A percentile compares a stretch with the other conserved stretches of the same genome.
Conservation (phyloP, 352 stramenopile genomes). For the Globisporangium cystogenes region DNA sequence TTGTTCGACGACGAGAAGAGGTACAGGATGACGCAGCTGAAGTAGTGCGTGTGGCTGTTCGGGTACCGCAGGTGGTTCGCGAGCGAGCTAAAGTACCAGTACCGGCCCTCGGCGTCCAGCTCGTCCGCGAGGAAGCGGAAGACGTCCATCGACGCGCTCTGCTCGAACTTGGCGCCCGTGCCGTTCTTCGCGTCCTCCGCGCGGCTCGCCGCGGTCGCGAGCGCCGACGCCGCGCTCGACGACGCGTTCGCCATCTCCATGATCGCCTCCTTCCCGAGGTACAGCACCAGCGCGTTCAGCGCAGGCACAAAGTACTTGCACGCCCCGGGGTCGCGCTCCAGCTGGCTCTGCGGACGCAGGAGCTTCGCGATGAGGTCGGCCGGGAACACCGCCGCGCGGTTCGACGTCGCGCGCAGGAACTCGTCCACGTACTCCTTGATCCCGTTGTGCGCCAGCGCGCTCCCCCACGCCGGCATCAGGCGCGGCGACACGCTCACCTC, state of each 20-base stretch:
- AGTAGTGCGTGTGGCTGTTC: slow-evolving; percentile 99
- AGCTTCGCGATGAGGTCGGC: slow-evolving; percentile 75
- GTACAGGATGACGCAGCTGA: slow-evolving; percentile 98
- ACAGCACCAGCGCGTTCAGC: slow-evolving; percentile 89
- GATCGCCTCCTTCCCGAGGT: slow-evolving; percentile 83
- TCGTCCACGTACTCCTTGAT: slow-evolving; percentile 95
- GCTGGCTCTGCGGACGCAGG: slow-evolving; percentile 43
- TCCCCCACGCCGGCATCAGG: slow-evolving; percentile 93
- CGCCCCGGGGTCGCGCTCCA: slow-evolving; percentile 59
- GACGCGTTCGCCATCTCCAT: slow-evolving; percentile 62
- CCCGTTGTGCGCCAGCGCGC: slow-evolving; percentile 85
- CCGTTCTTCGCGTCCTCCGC: slow-evolving; percentile 20
- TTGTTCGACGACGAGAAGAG: slow-evolving; percentile 97
- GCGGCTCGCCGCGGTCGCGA: slow-evolving; percentile 3
- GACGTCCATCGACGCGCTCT: slow-evolving; percentile 89
- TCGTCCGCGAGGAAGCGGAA: slow-evolving; percentile 96
- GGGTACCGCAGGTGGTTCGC: slow-evolving; percentile 99
- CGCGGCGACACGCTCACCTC: slow-evolving; percentile 94
- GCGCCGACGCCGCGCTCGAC: slow-evolving; percentile 7
- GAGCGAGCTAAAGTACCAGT: slow-evolving; percentile 98
- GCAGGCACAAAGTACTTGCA: slow-evolving; percentile 92
- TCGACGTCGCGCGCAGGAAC: slow-evolving; percentile 89
- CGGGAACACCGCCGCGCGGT: slow-evolving; percentile 86
- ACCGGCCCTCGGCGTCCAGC: slow-evolving; percentile 94
- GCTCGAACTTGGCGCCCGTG: slow-evolving; percentile 72